These are phyloP conservation scores for Pachysandra terminalis DNA, from an alignment of 164 flowering plant genomes.

Conservation along the genomic window DNA sequence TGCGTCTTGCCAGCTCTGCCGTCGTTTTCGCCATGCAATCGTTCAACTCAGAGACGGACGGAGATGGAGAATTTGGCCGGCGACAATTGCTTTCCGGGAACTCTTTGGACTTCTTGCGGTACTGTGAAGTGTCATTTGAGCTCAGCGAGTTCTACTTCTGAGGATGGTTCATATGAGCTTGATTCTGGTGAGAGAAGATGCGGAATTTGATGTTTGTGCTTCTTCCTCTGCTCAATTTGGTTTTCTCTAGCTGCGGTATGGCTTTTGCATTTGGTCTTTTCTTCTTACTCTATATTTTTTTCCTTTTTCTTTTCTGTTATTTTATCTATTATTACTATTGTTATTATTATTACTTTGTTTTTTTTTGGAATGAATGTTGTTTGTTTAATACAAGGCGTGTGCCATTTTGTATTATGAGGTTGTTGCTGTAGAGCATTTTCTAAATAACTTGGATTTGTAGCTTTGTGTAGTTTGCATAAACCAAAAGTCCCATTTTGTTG, in stretches of 20 bases:
- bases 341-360: no score
- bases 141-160: conserved; percentile 12
- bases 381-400: neutral
- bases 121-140: conserved; percentile 6
- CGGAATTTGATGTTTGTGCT: conserved; percentile 22
- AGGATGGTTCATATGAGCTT: conserved; percentile 23
- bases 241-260: conserved; percentile 31
- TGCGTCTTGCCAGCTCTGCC: neutral
- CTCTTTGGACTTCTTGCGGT: neutral
- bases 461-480: neutral
- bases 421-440: neutral
- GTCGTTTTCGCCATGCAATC: conserved; percentile 11
- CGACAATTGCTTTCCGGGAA: conserved; percentile 8
- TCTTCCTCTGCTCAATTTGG: conserved; percentile 24
- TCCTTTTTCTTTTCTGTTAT: no score
- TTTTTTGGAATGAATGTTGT: neutral
- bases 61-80: conserved; percentile 13
- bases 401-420: neutral
- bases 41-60: neutral
- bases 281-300: no score
- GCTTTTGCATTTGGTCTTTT: neutral
- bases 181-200: conserved; percentile 31
- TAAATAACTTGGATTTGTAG: neutral
- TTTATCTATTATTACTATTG: no score
- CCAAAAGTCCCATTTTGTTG: neutral